Evolutionary conservation across 2,329 filamentous ascomycete genomes (phyloP).

Genomic region (Teratosphaeria pseudoeucalypti): DNA sequence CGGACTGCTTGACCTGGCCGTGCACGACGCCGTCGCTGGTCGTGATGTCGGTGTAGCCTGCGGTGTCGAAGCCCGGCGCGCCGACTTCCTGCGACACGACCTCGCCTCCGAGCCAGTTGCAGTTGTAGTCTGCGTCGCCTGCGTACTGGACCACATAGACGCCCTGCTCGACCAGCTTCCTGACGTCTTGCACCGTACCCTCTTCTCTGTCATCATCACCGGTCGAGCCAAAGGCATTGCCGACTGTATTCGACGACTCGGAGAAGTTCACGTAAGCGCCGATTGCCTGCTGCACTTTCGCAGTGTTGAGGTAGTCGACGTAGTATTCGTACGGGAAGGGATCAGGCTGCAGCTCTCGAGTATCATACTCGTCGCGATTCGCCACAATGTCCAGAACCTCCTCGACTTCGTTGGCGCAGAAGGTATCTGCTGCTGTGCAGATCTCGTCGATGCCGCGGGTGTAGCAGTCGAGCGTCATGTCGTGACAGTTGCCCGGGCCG

Average conservation of each 20-base stretch:
- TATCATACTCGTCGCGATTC: slow-evolving; percentile 49
- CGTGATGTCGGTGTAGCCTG: slow-evolving; percentile 40
- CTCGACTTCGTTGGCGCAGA: slow-evolving; percentile 46
- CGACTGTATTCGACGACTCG: slow-evolving; percentile 28
- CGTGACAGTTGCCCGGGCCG: slow-evolving; percentile 50
- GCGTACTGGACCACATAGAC: slow-evolving; percentile 34
- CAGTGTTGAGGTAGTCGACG: slow-evolving; percentile 47
- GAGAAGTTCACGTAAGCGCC: slow-evolving; percentile 52
- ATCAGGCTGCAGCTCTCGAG: slow-evolving; percentile 44
- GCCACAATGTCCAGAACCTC: slow-evolving; percentile 40
- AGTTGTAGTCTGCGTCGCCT: slow-evolving; percentile 38
- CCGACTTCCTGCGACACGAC: slow-evolving; percentile 31
- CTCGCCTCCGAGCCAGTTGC: slow-evolving; percentile 38
- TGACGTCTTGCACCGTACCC: slow-evolving; percentile 32
- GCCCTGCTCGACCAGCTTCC: slow-evolving; percentile 29
- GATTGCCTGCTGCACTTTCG: slow-evolving; percentile 44
- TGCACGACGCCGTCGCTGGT: slow-evolving; percentile 38
- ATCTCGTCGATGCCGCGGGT: slow-evolving; percentile 39
- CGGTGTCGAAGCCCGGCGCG: slow-evolving; percentile 31
- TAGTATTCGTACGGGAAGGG: slow-evolving; percentile 49
- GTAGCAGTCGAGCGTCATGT: slow-evolving; percentile 45
- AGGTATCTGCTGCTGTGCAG: slow-evolving; percentile 44
- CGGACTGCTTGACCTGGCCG: slow-evolving; percentile 44
- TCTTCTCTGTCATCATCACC: slow-evolving; percentile 40
- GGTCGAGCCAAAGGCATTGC: slow-evolving; percentile 34